Conservation (phyloP, 2,329 filamentous ascomycete species). For the Furcasterigmium sp. region DNA sequence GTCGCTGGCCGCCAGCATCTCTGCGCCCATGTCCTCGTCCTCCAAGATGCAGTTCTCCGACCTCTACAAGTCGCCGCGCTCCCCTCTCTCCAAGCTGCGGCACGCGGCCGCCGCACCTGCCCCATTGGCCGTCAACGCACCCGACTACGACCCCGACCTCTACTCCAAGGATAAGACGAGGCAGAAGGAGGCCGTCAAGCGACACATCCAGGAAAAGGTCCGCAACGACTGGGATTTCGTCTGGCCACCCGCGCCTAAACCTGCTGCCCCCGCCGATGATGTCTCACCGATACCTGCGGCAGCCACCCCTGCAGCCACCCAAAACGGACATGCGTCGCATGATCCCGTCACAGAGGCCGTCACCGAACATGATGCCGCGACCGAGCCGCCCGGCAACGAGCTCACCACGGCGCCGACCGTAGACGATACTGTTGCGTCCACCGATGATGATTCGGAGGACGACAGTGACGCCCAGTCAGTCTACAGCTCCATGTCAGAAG, state of each 20-base stretch:
- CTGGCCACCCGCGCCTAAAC: constrained; percentile 35
- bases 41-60: constrained; percentile 54
- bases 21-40: constrained; percentile 6
- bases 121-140: constrained; percentile 20
- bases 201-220: constrained; percentile 47
- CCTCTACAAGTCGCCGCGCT: constrained; percentile 51
- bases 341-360: not conserved
- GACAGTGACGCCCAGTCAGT: constrained; percentile 42
- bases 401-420: constrained; percentile 1
- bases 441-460: constrained; percentile 26
- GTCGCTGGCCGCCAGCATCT: no score
- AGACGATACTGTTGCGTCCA: constrained; percentile 18
- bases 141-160: constrained; percentile 55
- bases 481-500: constrained; percentile 54
- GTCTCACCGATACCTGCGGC: not conserved
- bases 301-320: not conserved
- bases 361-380: not conserved
- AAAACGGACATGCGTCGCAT: not conserved
- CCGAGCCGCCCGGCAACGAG: not conserved
- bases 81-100: constrained; percentile 47
- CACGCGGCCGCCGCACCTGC: constrained; percentile 19
- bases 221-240: constrained; percentile 56
- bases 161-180: constrained; percentile 56
- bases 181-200: constrained; percentile 58
- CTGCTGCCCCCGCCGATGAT: not conserved